Base-by-base conservation (phyloP, 169 alveolate species). In the Cryptosporidium meleagridis region DNA sequence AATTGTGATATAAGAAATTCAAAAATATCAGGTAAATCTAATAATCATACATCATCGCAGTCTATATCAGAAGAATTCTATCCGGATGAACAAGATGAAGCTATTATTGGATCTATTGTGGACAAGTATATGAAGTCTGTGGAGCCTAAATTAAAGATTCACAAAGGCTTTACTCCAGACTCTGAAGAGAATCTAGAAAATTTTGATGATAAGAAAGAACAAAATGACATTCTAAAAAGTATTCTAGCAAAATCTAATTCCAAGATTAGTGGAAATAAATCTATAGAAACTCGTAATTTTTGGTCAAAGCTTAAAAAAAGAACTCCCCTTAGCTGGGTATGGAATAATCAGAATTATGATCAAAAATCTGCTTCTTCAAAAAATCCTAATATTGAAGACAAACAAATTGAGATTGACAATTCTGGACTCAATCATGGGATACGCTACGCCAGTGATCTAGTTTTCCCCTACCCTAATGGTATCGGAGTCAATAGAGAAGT, bases 281-380 rank as follows among this genome's bases (percentile, higher is more conserved):
- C 16, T 10, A 18, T 21, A 3, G 52, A 48, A 16, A 55, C 44
- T 18, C 68, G 33, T 35, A 26, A 73, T 14, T 80, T 80, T 51
- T 80, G 89, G 89, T 62, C 62, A 5, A 80, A 48, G 51, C 70
- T 80, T 23, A 80, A 39, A 39, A 14, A 75, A 16, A 80, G 44
- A 16, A 62, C 89, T 16, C 89, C 89, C 6, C 52, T 59, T n/a
- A 80, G 70, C 10, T 80, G 89, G 89, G 73, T 62, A 16, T 75
- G 86, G 86, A 75, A 41, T 14, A 59, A 31, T 23, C 29, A 53
- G 3, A 39, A 0, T 10, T 41, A 69, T 2, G 10, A 18, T 39
- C 59, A 23, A 12, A 21, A 71, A 14, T 1, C 44, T 10, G 48
- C 10, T 5, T 45, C 52, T 23, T n/a, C 44, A 4, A n/a, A 71